Base-by-base conservation (phyloP, 805 yeast species). In the Barnettozyma siamensis region DNA sequence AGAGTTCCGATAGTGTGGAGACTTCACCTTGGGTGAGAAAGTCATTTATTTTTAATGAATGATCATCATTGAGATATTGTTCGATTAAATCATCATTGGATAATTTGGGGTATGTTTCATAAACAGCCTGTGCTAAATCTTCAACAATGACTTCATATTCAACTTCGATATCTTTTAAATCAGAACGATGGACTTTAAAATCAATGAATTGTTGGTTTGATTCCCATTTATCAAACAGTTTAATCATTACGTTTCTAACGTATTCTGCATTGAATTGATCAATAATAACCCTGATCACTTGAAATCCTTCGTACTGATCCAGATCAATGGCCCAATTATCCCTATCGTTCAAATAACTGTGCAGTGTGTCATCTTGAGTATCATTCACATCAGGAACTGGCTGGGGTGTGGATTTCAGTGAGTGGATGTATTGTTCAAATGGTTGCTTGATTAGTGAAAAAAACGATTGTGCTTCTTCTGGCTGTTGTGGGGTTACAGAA, bases 81-180 rank as follows among this genome's bases (percentile, higher is more conserved):
- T 46, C 26, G 13, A 44, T 30, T 17, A 50, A 32, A 23, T 41
- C 34, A 16, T 45, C 40, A 9, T 35, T 44, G 1, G 19, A 12
- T 3, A 17, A 16, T 18, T 38, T 13, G 2, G 86, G 82, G 43
- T 62, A 75, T 0, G 84, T 70, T 48, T 80, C 83, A 44, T 55
- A 69, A 0, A 83, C 67, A 0, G 73, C 62, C 49, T 75, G 78
- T 1, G 83, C 69, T 41, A 83, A 62, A 54, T 83, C 83, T 1
- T 64, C 65, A 34, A 83, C 70, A 12, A 81, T 60, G 4, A 75
- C 55, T n/a, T 31, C 48, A 13, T 43, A 37, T 7, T 35, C 20
- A 7, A 42, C 3, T 2, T 42, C 30, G 5, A 42, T 52, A n/a
- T 33, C 32, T 2, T 21, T 35, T n/a, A n/a, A n/a, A n/a, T n/a